These are phyloP conservation scores for Mercurialis annua DNA, from an alignment of 345 rosid genomes.

Conservation along the genomic window DNA sequence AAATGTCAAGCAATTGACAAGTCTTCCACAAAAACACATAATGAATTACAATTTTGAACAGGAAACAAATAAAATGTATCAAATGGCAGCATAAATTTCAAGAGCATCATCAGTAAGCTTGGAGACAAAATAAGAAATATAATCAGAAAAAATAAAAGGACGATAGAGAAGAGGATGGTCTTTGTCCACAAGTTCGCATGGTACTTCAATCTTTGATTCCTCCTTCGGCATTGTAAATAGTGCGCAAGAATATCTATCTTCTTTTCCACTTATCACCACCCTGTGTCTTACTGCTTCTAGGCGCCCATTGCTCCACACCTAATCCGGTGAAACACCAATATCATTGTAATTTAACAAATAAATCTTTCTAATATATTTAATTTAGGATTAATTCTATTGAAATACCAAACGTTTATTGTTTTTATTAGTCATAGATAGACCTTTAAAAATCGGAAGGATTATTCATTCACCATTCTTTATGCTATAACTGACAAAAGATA, in stretches of 20 bases:
- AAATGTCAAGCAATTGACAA: too few relatives aligned
- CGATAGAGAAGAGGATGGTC: conserved; percentile 49
- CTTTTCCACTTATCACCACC: conserved; percentile 39
- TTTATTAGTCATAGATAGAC: too few relatives aligned
- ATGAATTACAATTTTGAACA: too few relatives aligned
- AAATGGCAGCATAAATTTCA: conserved; percentile 39
- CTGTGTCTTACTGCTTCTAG: conserved; percentile 42
- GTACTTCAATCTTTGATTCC: conserved; percentile 32
- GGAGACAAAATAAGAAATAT: conserved; percentile 34
- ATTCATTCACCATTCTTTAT: too few relatives aligned
- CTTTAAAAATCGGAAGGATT: too few relatives aligned
- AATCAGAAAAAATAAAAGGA: conserved; percentile 43
- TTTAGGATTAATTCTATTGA: too few relatives aligned
- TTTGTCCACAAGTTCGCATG: conserved; percentile 35
- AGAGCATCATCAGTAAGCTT: conserved; percentile 41
- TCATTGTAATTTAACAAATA: too few relatives aligned
- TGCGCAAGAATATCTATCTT: conserved; percentile 44
- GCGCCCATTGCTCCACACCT: conserved; percentile 66
- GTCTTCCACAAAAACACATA: too few relatives aligned
- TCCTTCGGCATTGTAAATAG: conserved; percentile 40
- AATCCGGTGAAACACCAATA: too few relatives aligned
- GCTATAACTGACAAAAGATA: too few relatives aligned
- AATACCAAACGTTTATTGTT: too few relatives aligned
- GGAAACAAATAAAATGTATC: neutral
- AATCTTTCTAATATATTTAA: too few relatives aligned